phyloP scores from a whole-genome alignment of 129 eudicot genomes.

The Helianthus tuberosus region DNA sequence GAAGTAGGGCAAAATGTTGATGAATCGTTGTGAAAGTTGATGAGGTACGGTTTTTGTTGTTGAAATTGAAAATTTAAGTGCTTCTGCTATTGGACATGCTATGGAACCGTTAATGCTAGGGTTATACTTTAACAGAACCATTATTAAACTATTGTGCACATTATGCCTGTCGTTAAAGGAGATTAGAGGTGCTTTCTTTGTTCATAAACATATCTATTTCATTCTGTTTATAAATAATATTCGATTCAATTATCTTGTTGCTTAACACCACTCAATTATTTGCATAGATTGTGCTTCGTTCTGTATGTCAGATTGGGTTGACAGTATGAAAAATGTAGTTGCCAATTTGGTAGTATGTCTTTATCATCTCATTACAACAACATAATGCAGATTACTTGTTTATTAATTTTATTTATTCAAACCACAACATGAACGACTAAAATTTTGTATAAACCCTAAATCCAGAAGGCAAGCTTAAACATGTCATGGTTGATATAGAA shows the following conservation, averaged over 20 bases:
- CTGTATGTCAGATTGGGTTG: neutral
- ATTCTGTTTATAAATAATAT: neutral
- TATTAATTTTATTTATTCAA: neutral
- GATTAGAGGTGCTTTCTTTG: no score
- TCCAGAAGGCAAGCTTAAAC: neutral
- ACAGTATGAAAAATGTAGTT: neutral
- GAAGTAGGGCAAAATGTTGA: no score
- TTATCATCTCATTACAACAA: neutral
- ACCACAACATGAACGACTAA: neutral
- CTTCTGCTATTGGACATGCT: no score
- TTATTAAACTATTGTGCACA: no score
- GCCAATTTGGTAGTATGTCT: neutral
- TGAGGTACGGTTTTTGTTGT: no score
- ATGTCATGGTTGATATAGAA: no score
- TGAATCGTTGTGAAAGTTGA: no score
- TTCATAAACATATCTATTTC: no score
- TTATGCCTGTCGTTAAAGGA: no score
- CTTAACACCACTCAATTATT: neutral
- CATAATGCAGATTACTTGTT: neutral
- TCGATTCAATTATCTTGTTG: neutral
- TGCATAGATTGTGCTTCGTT: neutral
- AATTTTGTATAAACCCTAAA: constrained; percentile 12
- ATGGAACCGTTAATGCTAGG: no score
- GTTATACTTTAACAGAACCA: no score
- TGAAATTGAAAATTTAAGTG: no score